These are phyloP conservation scores for Saccharomycopsis selenospora DNA, from an alignment of 805 yeast genomes.

Conservation along the genomic window DNA sequence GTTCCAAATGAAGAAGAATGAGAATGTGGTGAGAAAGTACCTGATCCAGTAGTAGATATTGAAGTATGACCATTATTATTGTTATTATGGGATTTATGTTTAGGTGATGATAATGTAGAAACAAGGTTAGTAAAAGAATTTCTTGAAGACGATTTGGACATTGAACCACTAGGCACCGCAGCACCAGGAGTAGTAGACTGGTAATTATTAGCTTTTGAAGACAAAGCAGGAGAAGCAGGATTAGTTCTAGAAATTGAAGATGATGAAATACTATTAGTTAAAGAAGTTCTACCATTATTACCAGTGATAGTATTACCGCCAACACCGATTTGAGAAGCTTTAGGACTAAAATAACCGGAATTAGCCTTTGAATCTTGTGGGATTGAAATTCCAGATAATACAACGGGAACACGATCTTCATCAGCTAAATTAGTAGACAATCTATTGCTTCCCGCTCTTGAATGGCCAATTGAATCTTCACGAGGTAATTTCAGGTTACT, in stretches of 20 bases:
- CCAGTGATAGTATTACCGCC: constrained; percentile 1
- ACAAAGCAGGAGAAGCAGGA: not conserved
- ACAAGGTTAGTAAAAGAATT: not conserved
- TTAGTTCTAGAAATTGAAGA: constrained; percentile 1
- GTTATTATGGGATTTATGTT: not conserved
- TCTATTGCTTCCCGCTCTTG: not conserved
- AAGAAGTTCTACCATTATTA: not conserved
- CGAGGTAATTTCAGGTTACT: constrained; percentile 8
- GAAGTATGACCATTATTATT: not conserved
- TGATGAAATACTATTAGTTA: constrained; percentile 9
- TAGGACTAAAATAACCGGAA: not conserved
- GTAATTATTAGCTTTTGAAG: not conserved
- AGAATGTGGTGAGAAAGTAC: constrained; percentile 12
- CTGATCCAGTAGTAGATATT: no score
- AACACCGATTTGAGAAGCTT: not conserved
- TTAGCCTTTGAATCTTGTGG: not conserved
- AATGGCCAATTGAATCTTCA: not conserved
- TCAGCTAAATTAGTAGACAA: not conserved
- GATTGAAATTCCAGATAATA: constrained; percentile 5
- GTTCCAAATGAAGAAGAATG: not conserved
- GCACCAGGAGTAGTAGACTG: not conserved
- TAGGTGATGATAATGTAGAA: not conserved
- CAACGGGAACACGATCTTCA: constrained; percentile 13
- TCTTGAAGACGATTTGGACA: not conserved
- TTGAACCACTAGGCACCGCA: not conserved